These are phyloP conservation scores for Coemansia sp. DNA, from an alignment of 192 early-diverging fungal species.

Conservation along the genomic window DNA sequence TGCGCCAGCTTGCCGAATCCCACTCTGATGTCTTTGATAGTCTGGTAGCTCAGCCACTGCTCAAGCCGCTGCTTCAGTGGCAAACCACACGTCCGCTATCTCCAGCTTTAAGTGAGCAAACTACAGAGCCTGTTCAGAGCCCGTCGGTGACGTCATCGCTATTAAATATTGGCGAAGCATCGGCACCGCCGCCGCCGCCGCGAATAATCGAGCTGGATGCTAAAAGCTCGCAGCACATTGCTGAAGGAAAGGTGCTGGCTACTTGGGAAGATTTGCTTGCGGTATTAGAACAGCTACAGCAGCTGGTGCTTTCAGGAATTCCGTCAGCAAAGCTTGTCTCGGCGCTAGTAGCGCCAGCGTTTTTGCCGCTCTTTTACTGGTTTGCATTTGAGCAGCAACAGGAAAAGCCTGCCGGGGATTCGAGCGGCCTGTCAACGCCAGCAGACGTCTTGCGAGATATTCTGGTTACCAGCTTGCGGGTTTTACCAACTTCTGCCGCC, in stretches of 20 bases:
- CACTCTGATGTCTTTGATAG: constrained; percentile 12
- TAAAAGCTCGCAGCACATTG: too few relatives aligned
- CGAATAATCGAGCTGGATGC: too few relatives aligned
- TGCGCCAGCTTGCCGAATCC: constrained; percentile 20
- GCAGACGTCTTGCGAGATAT: constrained; percentile 50
- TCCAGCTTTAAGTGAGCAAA: too few relatives aligned
- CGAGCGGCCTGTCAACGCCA: constrained; percentile 37
- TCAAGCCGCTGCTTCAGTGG: constrained; percentile 40
- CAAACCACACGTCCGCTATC: too few relatives aligned
- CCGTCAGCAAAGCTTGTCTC: constrained; percentile 59
- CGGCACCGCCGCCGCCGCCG: too few relatives aligned
- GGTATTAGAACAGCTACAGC: constrained; percentile 53
- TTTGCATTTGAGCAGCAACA: constrained; percentile 46
- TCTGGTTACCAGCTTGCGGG: constrained; percentile 10
- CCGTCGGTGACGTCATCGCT: too few relatives aligned
- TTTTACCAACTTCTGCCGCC: constrained; percentile 24
- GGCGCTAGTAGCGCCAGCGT: constrained; percentile 53
- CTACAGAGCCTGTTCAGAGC: too few relatives aligned
- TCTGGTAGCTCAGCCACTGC: constrained; percentile 52
- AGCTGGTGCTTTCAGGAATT: constrained; percentile 60
- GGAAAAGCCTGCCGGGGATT: constrained; percentile 4
- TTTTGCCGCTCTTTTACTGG: constrained; percentile 59
- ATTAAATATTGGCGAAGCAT: too few relatives aligned
- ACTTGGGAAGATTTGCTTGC: constrained; percentile 46
- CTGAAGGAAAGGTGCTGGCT: constrained; percentile 12